A percentile compares a stretch with the other conserved stretches of the same genome.
phyloP scores from a whole-genome alignment of 1,284 basidiomycete genomes.

The Austroboletus novae-zelandiae region DNA sequence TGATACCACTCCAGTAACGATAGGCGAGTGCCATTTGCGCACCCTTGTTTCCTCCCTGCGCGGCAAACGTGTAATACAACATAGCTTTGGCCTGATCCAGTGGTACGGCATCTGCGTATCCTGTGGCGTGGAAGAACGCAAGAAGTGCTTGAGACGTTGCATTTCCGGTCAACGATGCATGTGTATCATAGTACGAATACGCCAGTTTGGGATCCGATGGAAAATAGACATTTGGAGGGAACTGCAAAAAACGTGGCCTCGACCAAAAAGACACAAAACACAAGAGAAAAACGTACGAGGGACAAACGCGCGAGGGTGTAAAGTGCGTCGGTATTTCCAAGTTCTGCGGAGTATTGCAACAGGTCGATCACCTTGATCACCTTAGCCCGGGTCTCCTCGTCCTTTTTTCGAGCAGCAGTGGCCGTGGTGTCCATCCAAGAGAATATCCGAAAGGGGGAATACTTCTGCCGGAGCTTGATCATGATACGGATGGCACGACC shows the following conservation, averaged over 20 bases:
- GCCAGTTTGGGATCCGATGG: constrained; percentile 57
- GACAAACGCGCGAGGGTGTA: constrained; percentile 70
- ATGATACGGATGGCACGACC: constrained; percentile 63
- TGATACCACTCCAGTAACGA: constrained; percentile 94
- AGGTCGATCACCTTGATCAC: constrained; percentile 76
- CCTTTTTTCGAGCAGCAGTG: constrained; percentile 47
- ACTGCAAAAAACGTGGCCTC: constrained; percentile 39
- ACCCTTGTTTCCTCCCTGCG: constrained; percentile 80
- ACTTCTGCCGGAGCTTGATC: constrained; percentile 56
- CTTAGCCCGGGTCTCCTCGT: constrained; percentile 61
- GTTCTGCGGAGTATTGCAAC: constrained; percentile 73
- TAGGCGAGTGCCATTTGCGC: constrained; percentile 94
- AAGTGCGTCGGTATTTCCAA: constrained; percentile 77
- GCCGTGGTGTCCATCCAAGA: constrained; percentile 43
- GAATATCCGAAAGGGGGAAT: constrained; percentile 44
- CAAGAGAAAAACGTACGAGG: constrained; percentile 36
- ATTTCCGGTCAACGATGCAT: constrained; percentile 70
- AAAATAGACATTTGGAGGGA: constrained; percentile 68
- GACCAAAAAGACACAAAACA: background rate
- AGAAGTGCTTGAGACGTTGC: constrained; percentile 82
- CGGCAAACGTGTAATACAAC: constrained; percentile 91
- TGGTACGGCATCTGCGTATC: constrained; percentile 70
- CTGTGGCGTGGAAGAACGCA: constrained; percentile 86
- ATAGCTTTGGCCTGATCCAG: constrained; percentile 76
- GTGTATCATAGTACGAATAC: constrained; percentile 56